A percentile compares a stretch with the other conserved stretches of the same genome.
Conservation (phyloP, 2,329 filamentous ascomycete genomes). For the Ophiocordyceps unilateralis region DNA sequence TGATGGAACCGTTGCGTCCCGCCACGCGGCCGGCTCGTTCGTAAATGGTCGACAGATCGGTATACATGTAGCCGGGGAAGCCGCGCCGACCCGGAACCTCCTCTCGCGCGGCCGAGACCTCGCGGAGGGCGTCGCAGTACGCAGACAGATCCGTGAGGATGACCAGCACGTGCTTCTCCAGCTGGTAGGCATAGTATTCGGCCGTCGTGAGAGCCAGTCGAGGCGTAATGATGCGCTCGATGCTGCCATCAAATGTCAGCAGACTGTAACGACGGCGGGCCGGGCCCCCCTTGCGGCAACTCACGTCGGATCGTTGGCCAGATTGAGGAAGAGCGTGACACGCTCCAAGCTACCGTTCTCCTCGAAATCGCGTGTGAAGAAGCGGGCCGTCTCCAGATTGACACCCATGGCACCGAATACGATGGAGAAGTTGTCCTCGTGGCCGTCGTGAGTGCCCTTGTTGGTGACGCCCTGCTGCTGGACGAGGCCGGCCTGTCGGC, state of each 20-base stretch:
- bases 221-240: constrained; percentile 98
- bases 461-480: constrained; percentile 60
- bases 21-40: constrained; percentile 95
- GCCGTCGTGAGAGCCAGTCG: constrained; percentile 95
- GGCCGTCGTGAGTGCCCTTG: constrained; percentile 89
- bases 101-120: constrained; percentile 93
- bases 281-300: too few relatives aligned
- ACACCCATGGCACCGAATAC: constrained; percentile 99
- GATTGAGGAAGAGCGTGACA: constrained; percentile 92
- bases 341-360: constrained; percentile 98
- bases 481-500: constrained; percentile 87
- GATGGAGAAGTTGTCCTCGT: constrained; percentile 99
- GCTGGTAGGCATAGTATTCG: constrained; percentile 99
- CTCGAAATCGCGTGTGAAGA: constrained; percentile 97
- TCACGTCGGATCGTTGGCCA: constrained; percentile 96
- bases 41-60: constrained; percentile 98
- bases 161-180: constrained; percentile 98
- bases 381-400: constrained; percentile 95
- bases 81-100: constrained; percentile 98
- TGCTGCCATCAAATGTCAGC: constrained; percentile 32
- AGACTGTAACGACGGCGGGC: too few relatives aligned
- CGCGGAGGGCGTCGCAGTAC: constrained; percentile 96
- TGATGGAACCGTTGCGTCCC: constrained; percentile 95
- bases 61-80: constrained; percentile 99
- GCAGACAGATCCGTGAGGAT: constrained; percentile 96